Base-by-base conservation (phyloP, 2,329 filamentous ascomycete species). In the Cryphonectria parasitica region DNA sequence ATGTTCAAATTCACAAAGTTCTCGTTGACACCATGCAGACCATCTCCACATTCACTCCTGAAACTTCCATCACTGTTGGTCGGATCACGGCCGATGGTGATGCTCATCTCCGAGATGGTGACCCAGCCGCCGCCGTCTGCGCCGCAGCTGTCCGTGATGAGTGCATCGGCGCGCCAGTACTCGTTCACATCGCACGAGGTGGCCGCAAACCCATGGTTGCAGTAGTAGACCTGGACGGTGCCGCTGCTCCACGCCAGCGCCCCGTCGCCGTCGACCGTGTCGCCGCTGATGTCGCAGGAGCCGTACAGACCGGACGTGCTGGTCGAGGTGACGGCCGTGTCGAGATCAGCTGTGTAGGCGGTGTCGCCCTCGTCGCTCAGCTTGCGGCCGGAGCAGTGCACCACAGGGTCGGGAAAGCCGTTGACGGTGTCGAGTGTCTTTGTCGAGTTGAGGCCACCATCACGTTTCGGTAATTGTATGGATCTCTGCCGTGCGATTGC, bases 101-200 rank as follows among this genome's bases (percentile, higher is more conserved):
- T 64, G 19, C 63, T 62, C 71, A 66, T 66, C 39, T 68, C 69
- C 22, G 71, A 70, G 1, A 72, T 69, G 6, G 36, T 49, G 28
- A 72, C 71, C 71, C 71, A 72, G 17, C 71, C 71, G 0, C 71
- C 71, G 17, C 71, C 71, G 28, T 67, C 52, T 6, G 49, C 39
- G 39, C 71, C 71, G 34, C 71, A 72, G 7, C 54, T 69, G n/a
- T 71, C 52, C 17, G 62, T 67, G 43, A 72, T 72, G 39, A 72
- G 71, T 31, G 67, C 71, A 39, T 72, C 66, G n/a, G 71, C 71
- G 13, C 71, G 66, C 71, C 71, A 72, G 66, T 72, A 72, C n/a
- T 72, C 71, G 52, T 72, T 72, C 3, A 72, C 39, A 11, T 65
- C 62, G 63, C 71, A 72, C 5, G 66, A 62, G 25, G 49, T 67